Percentiles rank a stretch among this genome's conserved stretches.
Conservation (phyloP, 78 protist genomes). For the Speleostelium caveatum region DNA sequence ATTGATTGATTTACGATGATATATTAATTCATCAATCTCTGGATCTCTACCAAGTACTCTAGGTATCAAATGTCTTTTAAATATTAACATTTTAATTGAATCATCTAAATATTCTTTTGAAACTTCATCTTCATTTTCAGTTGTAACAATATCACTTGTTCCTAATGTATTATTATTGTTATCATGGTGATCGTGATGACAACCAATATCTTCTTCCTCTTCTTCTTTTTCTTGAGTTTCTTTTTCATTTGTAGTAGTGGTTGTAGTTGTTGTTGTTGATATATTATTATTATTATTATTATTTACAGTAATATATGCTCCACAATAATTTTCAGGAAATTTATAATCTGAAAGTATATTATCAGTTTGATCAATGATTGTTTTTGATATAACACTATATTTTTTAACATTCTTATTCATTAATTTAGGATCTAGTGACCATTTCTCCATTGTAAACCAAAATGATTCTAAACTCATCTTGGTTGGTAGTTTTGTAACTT, state of each 20-base stretch:
- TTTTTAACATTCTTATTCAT: slow-evolving; percentile 32
- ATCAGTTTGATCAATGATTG: slow-evolving; percentile 7
- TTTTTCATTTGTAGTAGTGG: neutral
- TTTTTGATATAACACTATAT: slow-evolving; percentile 22
- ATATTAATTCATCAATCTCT: slow-evolving; percentile 15
- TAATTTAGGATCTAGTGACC: slow-evolving; percentile 43
- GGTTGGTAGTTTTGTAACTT: slow-evolving; percentile 11
- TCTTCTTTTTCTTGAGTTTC: neutral
- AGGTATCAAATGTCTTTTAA: slow-evolving; percentile 57
- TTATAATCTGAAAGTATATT: neutral
- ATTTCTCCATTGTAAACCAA: slow-evolving; percentile 70
- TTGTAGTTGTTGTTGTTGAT: too few species aligned
- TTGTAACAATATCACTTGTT: neutral
- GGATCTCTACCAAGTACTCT: slow-evolving; percentile 49
- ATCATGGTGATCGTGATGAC: neutral
- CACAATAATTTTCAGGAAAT: slow-evolving; percentile 22
- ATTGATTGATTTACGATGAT: slow-evolving; percentile 12
- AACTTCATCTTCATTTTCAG: slow-evolving; percentile 14
- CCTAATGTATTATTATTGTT: neutral
- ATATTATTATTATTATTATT: neutral
- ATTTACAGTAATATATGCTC: neutral
- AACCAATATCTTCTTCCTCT: neutral
- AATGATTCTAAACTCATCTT: slow-evolving; percentile 29
- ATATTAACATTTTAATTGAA: neutral
- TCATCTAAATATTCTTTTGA: slow-evolving; percentile 44